Percentiles rank a stretch among this genome's conserved stretches.
Conservation (phyloP, 2,329 filamentous ascomycete species). For the Nothomitra cinnamomea region DNA sequence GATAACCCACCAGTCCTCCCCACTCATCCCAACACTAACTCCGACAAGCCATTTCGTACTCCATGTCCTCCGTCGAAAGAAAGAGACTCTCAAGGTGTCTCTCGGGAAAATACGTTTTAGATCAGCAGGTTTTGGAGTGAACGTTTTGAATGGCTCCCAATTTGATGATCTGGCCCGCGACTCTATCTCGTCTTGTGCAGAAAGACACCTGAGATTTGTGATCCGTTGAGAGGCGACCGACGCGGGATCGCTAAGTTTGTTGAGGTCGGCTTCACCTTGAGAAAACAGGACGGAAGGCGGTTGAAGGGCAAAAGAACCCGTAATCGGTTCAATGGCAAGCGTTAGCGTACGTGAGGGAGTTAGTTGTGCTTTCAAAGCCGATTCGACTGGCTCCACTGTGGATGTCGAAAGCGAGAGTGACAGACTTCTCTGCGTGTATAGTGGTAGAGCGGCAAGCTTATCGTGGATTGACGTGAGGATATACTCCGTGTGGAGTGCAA, state of each 20-base stretch:
- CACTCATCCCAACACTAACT: constrained; percentile 50
- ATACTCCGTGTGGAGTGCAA: constrained; percentile 57
- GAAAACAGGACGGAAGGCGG: constrained; percentile 41
- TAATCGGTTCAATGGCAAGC: constrained; percentile 58
- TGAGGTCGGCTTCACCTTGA: constrained; percentile 47
- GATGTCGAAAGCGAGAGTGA: constrained; percentile 41
- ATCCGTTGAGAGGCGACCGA: constrained; percentile 40
- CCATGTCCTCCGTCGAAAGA: constrained; percentile 61
- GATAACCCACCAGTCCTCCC: constrained; percentile 66
- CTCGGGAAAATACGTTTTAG: constrained; percentile 43
- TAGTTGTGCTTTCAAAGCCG: constrained; percentile 50
- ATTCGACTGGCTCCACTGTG: constrained; percentile 45
- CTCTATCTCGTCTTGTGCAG: constrained; percentile 43
- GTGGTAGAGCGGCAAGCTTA: constrained; percentile 39
- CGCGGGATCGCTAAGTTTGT: constrained; percentile 37
- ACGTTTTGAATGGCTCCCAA: constrained; percentile 40
- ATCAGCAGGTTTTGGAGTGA: constrained; percentile 31
- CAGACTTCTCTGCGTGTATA: constrained; percentile 44
- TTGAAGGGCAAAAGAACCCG: constrained; percentile 56
- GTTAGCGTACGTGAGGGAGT: constrained; percentile 42
- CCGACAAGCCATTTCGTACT: constrained; percentile 53
- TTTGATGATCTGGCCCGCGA: constrained; percentile 43
- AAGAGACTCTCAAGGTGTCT: constrained; percentile 45
- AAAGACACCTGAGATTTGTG: constrained; percentile 43
- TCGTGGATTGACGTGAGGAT: constrained; percentile 51